Evolutionary conservation across 129 eudicot species (phyloP), one percentile per base, ranked within the genome.

Genomic region (Helianthus tuberosus): DNA sequence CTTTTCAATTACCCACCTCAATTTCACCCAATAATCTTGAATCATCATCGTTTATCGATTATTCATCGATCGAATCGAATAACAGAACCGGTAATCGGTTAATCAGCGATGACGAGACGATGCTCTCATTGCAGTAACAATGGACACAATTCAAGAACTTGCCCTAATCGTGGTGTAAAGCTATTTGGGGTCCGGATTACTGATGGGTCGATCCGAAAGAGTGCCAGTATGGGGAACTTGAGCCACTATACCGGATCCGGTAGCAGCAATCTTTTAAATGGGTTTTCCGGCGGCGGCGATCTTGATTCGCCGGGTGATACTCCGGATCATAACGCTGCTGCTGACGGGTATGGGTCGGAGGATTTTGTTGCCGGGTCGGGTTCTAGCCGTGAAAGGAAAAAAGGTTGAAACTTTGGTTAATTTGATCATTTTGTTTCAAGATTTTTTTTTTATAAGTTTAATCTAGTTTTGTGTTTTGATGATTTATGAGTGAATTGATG

Each of bases 151-250:
- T 88, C 98, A 0, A 63, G 98, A 58, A 93, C 98, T 7, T 93
- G 98, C 74, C 98, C 98, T 64, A 89, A 93, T 75, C 84, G 98
- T 4, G 98, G 98, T 0, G 84, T 93, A 36, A 93, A 90, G 91
- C 72, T 93, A 5, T 93, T 93, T 66, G 98, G 98, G 54, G 98
- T 93, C 17, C 86, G 98, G 52, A 86, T 93, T 53, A 90, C 89
- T 5, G 98, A 90, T 82, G 97, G 97, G 47, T 86, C 85, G 83
- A 88, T 93, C 78, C 92, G 98, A 15, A 93, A 93, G 74, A 89
- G 98, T 76, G 98, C 94, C 11, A 93, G 98, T 81, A 93, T 93
- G 98, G 98, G 98, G 20, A 93, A 93, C 71, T 84, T 93, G 86
- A 81, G 76, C 66, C 96, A 89, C 81, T 89, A 84, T n/a, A 55